Conservation (phyloP, 352 stramenopile genomes). For the Phytophthora melonis region DNA sequence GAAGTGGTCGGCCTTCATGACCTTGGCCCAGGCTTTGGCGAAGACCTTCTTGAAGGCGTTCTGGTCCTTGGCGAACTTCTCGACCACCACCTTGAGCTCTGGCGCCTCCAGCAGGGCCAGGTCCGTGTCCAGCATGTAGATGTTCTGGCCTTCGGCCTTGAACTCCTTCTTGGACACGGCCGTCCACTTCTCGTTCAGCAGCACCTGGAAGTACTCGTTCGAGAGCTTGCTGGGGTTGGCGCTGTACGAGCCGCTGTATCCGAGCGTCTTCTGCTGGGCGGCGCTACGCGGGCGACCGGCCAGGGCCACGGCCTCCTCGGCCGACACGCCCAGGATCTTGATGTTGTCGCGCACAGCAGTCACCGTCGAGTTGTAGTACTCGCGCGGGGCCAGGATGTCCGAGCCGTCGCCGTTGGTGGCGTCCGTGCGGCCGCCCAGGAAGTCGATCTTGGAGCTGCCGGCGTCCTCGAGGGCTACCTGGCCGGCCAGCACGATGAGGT, state of each 20-base stretch:
- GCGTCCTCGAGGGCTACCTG: conserved; percentile 41
- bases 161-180: conserved; percentile 32
- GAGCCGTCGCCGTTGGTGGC: conserved; percentile 62
- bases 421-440: conserved; percentile 59
- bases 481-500: conserved; percentile 92
- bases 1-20: conserved; percentile 30
- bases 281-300: conserved; percentile 89
- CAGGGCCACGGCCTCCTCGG: conserved; percentile 93
- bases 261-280: conserved; percentile 87
- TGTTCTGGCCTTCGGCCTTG: conserved; percentile 31
- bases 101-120: conserved; percentile 25
- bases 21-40: conserved; percentile 23
- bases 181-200: conserved; percentile 33
- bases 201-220: conserved; percentile 50
- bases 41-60: conserved; percentile 28
- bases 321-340: conserved; percentile 90
- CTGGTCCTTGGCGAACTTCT: conserved; percentile 27
- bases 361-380: conserved; percentile 76
- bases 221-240: conserved; percentile 81
- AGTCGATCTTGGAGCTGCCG: conserved; percentile 25
- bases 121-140: conserved; percentile 33
- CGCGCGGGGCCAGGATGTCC: conserved; percentile 91
- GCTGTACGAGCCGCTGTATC: conserved; percentile 88
- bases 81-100: conserved; percentile 26
- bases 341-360: conserved; percentile 93